Conservation (phyloP, 2,329 filamentous ascomycete species). For the Fragosphaeria purpurea region DNA sequence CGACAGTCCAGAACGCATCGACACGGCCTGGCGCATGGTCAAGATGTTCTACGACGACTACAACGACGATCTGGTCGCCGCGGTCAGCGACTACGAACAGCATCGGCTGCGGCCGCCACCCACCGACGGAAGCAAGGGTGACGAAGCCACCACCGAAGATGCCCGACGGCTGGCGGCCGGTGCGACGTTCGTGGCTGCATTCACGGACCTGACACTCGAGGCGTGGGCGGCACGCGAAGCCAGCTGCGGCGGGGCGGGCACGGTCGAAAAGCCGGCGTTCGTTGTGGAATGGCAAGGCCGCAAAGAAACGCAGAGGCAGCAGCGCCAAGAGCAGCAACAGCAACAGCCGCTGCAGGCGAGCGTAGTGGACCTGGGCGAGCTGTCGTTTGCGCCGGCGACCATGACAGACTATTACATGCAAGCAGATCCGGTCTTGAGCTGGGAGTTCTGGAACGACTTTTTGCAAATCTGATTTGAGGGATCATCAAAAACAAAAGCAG, state of each 20-base stretch:
- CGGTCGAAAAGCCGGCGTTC: not conserved
- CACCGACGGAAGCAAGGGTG: not conserved
- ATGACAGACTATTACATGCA: not conserved
- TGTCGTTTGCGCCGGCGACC: not conserved
- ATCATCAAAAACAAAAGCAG: too few species aligned
- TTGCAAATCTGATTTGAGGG: slow-evolving; percentile 3
- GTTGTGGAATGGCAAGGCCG: not conserved
- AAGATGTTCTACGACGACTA: slow-evolving; percentile 18
- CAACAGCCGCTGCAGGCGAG: too few species aligned
- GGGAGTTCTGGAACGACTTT: slow-evolving; percentile 10
- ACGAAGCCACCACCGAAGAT: slow-evolving; percentile 4
- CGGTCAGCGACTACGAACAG: slow-evolving; percentile 2
- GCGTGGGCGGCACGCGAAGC: slow-evolving; percentile 7
- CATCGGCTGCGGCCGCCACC: not conserved
- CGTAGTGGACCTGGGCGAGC: too few species aligned
- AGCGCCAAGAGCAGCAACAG: too few species aligned
- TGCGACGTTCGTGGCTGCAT: slow-evolving; percentile 4
- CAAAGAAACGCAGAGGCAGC: not conserved
- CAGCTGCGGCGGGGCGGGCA: not conserved
- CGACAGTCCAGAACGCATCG: slow-evolving; percentile 7
- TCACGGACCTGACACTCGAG: slow-evolving; percentile 10
- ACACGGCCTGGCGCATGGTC: slow-evolving; percentile 18
- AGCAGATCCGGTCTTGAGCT: slow-evolving; percentile 6
- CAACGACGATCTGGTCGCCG: slow-evolving; percentile 7
- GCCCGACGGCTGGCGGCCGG: not conserved